phyloP scores from a whole-genome alignment of 2,329 filamentous ascomycete genomes.

The Calonectria pseudoreteaudii region DNA sequence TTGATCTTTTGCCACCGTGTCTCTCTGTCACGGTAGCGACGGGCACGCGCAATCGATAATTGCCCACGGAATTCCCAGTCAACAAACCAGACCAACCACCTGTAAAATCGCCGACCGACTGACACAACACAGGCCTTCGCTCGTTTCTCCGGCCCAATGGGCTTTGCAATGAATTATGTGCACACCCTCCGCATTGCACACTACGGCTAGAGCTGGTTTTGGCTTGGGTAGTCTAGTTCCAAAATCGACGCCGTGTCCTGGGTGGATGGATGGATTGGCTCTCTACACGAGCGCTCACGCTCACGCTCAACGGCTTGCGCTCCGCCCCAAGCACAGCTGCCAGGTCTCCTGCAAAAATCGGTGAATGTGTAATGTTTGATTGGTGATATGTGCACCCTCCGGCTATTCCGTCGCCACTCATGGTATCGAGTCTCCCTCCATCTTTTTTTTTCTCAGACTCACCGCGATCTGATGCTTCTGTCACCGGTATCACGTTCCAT shows the following conservation, averaged over 20 bases:
- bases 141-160: slow-evolving; percentile 33
- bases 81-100: slow-evolving; percentile 30
- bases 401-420: slow-evolving; percentile 24
- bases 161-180: slow-evolving; percentile 19
- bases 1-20: slow-evolving; percentile 18
- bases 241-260: slow-evolving; percentile 1
- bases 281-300: slow-evolving; percentile 16
- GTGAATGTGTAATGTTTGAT: slow-evolving; percentile 42
- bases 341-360: slow-evolving; percentile 34
- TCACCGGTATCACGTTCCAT: slow-evolving; percentile 11
- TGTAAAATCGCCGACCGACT: slow-evolving; percentile 23
- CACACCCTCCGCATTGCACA: slow-evolving; percentile 33
- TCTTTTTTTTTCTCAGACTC: not conserved
- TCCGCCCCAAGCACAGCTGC: slow-evolving; percentile 4
- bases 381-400: slow-evolving; percentile 32
- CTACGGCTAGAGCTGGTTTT: slow-evolving; percentile 23
- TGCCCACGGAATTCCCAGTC: slow-evolving; percentile 5
- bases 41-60: slow-evolving; percentile 6
- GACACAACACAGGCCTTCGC: slow-evolving; percentile 34
- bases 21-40: slow-evolving; percentile 18
- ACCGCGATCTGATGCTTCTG: not conserved
- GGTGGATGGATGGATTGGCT: slow-evolving; percentile 1
- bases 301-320: slow-evolving; percentile 18
- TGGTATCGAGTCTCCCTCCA: slow-evolving; percentile 25
- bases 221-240: slow-evolving; percentile 11